Evolutionary conservation across 305 asterid species (phyloP).

Genomic region (Fraxinus platypoda): DNA sequence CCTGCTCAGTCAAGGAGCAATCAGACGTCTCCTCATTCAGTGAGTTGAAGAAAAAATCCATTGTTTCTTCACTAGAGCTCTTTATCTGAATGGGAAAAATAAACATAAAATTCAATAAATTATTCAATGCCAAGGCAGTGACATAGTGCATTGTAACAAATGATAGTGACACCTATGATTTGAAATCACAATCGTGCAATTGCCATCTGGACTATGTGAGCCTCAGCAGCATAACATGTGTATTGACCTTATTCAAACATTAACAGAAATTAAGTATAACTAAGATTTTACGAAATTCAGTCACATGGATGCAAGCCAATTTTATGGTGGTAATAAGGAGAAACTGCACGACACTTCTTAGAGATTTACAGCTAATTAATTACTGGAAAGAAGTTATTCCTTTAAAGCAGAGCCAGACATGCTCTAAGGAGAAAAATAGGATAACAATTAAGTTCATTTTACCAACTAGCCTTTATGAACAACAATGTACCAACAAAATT

Average conservation of each 20-base stretch:
- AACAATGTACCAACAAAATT: background rate
- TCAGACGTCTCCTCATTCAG: slow-evolving; percentile 46
- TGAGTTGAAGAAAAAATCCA: slow-evolving; percentile 59
- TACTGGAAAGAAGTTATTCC: background rate
- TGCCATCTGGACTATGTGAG: background rate
- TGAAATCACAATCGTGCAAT: background rate
- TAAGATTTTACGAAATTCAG: background rate
- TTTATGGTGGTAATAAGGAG: background rate
- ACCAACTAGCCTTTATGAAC: background rate
- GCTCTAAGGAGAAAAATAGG: background rate
- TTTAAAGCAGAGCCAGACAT: background rate
- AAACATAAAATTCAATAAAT: background rate
- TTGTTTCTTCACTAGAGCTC: slow-evolving; percentile 32
- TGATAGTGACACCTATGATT: background rate
- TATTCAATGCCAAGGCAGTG: background rate
- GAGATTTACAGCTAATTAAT: background rate
- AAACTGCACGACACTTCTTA: background rate
- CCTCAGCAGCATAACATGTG: background rate
- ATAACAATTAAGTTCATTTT: background rate
- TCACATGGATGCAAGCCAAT: background rate
- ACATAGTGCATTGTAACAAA: background rate
- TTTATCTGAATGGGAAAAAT: slow-evolving; percentile 35
- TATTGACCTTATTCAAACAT: background rate
- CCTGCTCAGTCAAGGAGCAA: slow-evolving; percentile 51
- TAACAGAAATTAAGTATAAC: background rate